A percentile compares a stretch with the other conserved stretches of the same genome.
These are phyloP conservation scores for Fusarium pseudocircinatum DNA, from an alignment of 2,329 filamentous ascomycete species.

Conservation along the genomic window DNA sequence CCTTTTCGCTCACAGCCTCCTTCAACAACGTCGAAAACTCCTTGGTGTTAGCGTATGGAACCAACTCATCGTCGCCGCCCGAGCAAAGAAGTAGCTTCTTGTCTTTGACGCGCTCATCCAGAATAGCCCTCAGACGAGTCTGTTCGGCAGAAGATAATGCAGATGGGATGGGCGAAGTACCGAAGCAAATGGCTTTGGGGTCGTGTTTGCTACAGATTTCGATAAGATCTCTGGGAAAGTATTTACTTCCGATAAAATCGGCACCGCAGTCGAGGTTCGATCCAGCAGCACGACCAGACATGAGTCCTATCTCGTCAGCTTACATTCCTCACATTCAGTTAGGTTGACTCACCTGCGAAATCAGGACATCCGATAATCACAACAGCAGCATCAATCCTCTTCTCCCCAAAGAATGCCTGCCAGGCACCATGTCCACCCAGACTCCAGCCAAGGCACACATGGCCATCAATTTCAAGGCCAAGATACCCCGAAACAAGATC, in stretches of 20 bases:
- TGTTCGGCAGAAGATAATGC: conserved; percentile 51
- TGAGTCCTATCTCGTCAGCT: conserved; percentile 59
- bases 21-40: conserved; percentile 72
- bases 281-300: conserved; percentile 79
- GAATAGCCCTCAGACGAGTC: conserved; percentile 54
- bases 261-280: conserved; percentile 66
- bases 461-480: conserved; percentile 61
- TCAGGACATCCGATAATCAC: conserved; percentile 91
- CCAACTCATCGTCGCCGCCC: conserved; percentile 75
- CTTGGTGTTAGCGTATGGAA: conserved; percentile 70
- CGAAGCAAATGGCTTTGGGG: conserved; percentile 78
- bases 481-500: conserved; percentile 82
- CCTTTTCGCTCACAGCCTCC: conserved; percentile 53
- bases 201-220: conserved; percentile 72
- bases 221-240: conserved; percentile 79
- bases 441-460: conserved; percentile 84
- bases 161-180: conserved; percentile 52
- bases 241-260: conserved; percentile 77
- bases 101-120: conserved; percentile 62
- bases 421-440: conserved; percentile 89
- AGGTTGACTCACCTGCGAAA: conserved; percentile 67
- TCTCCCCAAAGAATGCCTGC: conserved; percentile 82
- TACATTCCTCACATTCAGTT: background rate
- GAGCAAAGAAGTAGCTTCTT: conserved; percentile 74
- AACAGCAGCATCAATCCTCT: conserved; percentile 80